phyloP scores from a whole-genome alignment of 2,329 filamentous ascomycete species.

The Ceratocystis huliohia region DNA sequence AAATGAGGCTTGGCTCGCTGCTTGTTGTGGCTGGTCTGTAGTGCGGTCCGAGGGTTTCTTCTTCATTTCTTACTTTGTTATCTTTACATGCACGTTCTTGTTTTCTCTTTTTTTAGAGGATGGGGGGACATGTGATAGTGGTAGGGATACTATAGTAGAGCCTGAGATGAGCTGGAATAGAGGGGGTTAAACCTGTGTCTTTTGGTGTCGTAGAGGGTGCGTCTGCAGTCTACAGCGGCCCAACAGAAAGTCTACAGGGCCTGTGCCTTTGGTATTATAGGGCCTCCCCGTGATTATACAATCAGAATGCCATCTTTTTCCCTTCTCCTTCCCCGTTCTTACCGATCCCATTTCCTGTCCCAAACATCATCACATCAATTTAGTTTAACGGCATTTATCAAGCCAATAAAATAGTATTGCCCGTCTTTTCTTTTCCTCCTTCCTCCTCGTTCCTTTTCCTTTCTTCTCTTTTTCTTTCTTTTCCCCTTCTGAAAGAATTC shows the following conservation, averaged over 20 bases:
- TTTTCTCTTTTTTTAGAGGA: neutral
- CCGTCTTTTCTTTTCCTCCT: neutral
- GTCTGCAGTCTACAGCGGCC: too few species aligned
- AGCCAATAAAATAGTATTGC: neutral
- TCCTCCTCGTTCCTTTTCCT: neutral
- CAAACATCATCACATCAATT: neutral
- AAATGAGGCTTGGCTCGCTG: slow-evolving; percentile 3
- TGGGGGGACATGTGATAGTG: slow-evolving; percentile 4
- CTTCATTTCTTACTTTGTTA: neutral
- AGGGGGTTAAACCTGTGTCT: too few species aligned
- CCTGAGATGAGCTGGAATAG: too few species aligned
- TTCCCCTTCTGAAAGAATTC: too few species aligned
- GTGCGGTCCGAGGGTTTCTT: slow-evolving; percentile 7
- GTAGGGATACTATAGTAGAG: neutral
- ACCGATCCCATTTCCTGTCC: neutral
- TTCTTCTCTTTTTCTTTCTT: neutral
- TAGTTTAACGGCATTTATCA: too few species aligned
- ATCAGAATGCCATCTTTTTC: too few species aligned
- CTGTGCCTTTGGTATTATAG: too few species aligned
- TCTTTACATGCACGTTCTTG: neutral
- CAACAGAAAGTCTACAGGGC: too few species aligned
- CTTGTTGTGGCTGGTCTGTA: neutral
- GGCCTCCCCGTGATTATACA: too few species aligned
- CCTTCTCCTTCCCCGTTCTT: neutral
- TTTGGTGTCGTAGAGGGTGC: too few species aligned